Base-by-base conservation (phyloP, 495 filamentous ascomycete genomes). In the Melanomma pulvis-pyrius region DNA sequence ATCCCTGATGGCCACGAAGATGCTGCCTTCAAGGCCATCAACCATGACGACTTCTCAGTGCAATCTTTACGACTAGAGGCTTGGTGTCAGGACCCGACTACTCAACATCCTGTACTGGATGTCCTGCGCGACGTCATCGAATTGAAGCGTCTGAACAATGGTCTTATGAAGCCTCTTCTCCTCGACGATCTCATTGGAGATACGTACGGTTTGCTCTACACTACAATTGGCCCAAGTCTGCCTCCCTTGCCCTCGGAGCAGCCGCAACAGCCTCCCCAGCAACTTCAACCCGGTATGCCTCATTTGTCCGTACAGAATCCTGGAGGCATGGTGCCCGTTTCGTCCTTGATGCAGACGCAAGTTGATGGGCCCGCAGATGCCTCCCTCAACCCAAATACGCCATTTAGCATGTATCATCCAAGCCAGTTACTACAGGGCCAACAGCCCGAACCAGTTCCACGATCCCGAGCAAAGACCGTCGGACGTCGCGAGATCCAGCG, bases 121-220 rank as follows among this genome's bases (percentile, higher is more conserved):
- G 83, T 92, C 5, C 80, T 99, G 36, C 86, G 91, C 55, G 96
- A 99, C 59, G 87, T 86, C 6, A 81, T 90, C 51, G 93, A 98
- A 71, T 78, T 98, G n/a, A 96, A 96, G 73, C 93, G 91, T 68
- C 82, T 93, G 44, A 97, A 97, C 74, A 86, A 86, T 50, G 87
- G 86, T 56, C 82, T 94, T 9, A 93, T 93, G 86, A 96, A 93
- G 73, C 84, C 88, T 5, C 84, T 86, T 1, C 81, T 88, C 32
- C 90, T 97, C 47, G 96, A 98, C 72, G 94, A 98, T 73, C 81
- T 98, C 29, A 88, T 97, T 57, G 87, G 86, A 15, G 94, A 99
- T 74, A 83, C 90, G 30, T 99, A 94, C 75, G 87, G 90, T 2
- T 80, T 84, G n/a, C 79, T 98, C 8, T 97, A 93, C 75, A 78